Conservation (phyloP, 2,329 filamentous ascomycete species). For the Aspergillus melleus region DNA sequence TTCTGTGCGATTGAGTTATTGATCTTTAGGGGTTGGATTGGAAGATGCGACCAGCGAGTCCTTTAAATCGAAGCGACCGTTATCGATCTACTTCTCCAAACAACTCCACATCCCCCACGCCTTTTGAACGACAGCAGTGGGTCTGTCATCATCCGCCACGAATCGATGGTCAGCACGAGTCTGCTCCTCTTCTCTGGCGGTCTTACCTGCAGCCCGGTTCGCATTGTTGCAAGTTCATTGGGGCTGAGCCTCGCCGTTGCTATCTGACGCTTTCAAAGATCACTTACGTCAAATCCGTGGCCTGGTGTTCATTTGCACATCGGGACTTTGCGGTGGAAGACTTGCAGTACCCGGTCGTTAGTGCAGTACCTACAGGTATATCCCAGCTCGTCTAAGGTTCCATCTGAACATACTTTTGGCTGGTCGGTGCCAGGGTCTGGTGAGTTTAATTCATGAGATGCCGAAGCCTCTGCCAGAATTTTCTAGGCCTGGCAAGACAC, state of each 20-base stretch:
- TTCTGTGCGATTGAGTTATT: slow-evolving; percentile 16
- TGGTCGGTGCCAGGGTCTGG: too few relatives aligned
- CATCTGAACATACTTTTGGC: not conserved
- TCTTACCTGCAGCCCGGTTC: not conserved
- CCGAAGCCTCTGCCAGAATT: too few relatives aligned
- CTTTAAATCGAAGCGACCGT: not conserved
- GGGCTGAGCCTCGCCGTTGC: not conserved
- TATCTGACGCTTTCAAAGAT: not conserved
- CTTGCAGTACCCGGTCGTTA: too few relatives aligned
- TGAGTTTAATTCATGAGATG: too few relatives aligned
- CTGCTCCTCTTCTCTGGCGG: too few relatives aligned
- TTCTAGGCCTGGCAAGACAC: too few relatives aligned
- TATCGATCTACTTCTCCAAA: not conserved
- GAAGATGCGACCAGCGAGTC: not conserved
- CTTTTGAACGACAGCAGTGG: slow-evolving; percentile 5
- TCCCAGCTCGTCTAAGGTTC: too few relatives aligned
- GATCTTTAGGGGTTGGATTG: not conserved
- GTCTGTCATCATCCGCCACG: not conserved
- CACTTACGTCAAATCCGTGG: not conserved
- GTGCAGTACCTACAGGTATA: too few relatives aligned
- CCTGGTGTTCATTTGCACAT: not conserved
- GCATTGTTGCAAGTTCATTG: not conserved
- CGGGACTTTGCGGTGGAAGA: not conserved
- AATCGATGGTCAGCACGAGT: not conserved
- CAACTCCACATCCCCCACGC: not conserved